Base-by-base conservation (phyloP, 495 filamentous ascomycete genomes). In the Penicillium subrubescens region DNA sequence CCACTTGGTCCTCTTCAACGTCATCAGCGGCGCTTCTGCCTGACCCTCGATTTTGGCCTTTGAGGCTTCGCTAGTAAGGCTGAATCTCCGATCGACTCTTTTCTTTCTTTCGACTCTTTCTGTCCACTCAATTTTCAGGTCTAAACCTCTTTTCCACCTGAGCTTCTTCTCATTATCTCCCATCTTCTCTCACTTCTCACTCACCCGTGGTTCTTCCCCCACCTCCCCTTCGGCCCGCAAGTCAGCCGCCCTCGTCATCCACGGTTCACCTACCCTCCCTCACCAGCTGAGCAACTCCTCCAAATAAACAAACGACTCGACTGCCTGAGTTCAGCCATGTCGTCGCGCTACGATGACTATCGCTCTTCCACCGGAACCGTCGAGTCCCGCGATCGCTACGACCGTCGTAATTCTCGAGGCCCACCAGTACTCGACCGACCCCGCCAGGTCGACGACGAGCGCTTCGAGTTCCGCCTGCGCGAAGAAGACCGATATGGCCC, bases 401-500 rank as follows among this genome's bases (percentile, higher is more conserved):
- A 81, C 55, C 80, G 79, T 54, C 80, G 79, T 51, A 73, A 71
- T 34, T 73, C 75, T 56, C 80, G 81, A 39, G 82, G 77, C 25
- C 77, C 81, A 39, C 69, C 79, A 25, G 80, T 75, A 17, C 66
- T 57, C 23, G 81, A 84, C 55, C 78, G 83, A 65, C 75, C 76
- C 64, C 81, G 77, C 59, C 73, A 70, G 15, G 67, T 72, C 43
- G 82, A 82, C 53, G 82, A 83, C 51, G 83, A 85, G 15, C 78
- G 80, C 27, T 87, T 86, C 66, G 80, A 84, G 61, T 76, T 80
- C 51, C 79, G 81, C 33, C 78, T 86, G 63, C 76, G 80, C 35
- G 84, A 87, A 52, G 79, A 82, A 63, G 86, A 88, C 44, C 79
- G 83, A 34, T 85, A 79, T 67, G 85, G 84, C 12, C 84, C 84